Base-by-base conservation (phyloP, 2,329 filamentous ascomycete genomes). In the Hypoxylon sp. region DNA sequence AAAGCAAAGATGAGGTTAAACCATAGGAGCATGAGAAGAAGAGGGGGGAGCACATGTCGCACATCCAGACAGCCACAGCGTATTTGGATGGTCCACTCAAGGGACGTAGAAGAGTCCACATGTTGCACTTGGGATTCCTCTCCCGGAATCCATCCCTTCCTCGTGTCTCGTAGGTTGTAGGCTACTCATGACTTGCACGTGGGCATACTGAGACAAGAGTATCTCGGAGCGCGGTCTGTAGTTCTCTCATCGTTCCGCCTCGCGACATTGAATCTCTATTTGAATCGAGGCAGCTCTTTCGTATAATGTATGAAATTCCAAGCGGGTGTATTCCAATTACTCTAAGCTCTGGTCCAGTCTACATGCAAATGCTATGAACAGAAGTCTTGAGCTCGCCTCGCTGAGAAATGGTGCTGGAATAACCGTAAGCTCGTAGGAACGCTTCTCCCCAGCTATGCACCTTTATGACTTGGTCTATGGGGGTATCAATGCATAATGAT, bases 401-500 rank as follows among this genome's bases (percentile, higher is more conserved):
- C 41, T n/a, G 39, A 19, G 51, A 19, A 52, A 61, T 16, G 23
- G 29, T 23, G 27, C 32, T 45, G 27, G 29, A 25, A 32, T 34
- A 19, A 41, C 19, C 34, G 30, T 21, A 41, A 59, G 48, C 50
- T 46, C 51, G 50, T 37, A 27, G 23, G 39, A 39, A 60, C 32
- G 47, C 55, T 43, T 53, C 51, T 57, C 45, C 32, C 65, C 30
- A 54, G 55, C 23, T 52, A 57, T 61, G 46, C 47, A 65, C 61
- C 46, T 48, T 23, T 66, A 68, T 61, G 59, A 61, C 46, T 30
- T 56, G 61, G 51, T 73, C 67, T 74, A 74, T 72, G 48, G 37
- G 71, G 72, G 72, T 74, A 74, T 74, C 65, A 66, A 73, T 67
- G 61, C 46, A 65, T 59, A 4, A 41, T 41, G 7, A 59, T 62